Base-by-base conservation (phyloP, 2,329 filamentous ascomycete species). In the Colletotrichum brevisporum region DNA sequence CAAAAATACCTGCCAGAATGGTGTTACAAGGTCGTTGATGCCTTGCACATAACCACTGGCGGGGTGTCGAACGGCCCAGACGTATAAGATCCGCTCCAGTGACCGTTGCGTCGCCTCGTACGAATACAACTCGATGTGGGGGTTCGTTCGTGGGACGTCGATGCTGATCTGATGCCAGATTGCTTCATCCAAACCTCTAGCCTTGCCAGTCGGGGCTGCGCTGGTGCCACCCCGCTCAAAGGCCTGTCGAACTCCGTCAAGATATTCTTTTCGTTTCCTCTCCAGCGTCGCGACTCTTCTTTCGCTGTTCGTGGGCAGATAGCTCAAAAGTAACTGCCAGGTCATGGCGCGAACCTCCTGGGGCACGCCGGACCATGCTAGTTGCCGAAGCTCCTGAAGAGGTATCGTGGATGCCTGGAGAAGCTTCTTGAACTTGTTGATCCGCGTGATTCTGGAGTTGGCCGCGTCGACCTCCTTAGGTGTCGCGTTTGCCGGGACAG, bases 161-260 rank as follows among this genome's bases (percentile, higher is more conserved):
- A 99, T 99, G 80, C 94, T 98, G 81, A 99, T 98, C 78, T 99
- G 96, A 83, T 99, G 96, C 96, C 96, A 99, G 68, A 99, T 91
- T n/a, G 94, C 92, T 83, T 99, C 96, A 75, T 99, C 97, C 18
- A 99, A 83, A 2, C 95, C 95, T 70, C 89, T 82, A 8, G 84
- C 78, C 71, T 86, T 85, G 15, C 86, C 84, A n/a, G 73, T 64
- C 6, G 72, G 71, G 4, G 73, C 74, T 16, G 74, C 69, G 52
- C 73, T 79, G 10, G 74, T 60, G 16, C 67, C 56, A 2, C 90
- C 89, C 71, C 92, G 81, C 71, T 93, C 90, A 75, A 92, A 92
- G 1, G 84, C 91, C 79, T 90, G 92, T 67, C 85, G 88, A 65
- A 99, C 95, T 2, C 95, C 96, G 74, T 99, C 96, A 2, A 98